Conservation (phyloP, 495 filamentous ascomycete genomes). For the Cudoniella acicularis region DNA sequence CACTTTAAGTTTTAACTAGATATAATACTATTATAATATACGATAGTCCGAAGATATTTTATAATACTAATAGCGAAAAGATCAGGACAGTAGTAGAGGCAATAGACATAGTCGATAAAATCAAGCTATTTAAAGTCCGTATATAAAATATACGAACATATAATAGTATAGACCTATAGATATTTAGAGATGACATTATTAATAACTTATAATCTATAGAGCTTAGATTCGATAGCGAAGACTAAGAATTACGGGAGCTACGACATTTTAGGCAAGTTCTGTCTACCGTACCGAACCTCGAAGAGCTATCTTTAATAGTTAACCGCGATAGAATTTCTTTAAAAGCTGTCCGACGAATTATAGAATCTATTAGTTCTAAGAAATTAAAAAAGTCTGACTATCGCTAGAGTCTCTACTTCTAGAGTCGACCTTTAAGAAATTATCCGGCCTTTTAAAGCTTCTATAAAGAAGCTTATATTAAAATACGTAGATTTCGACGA, state of each 20-base stretch:
- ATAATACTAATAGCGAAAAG: neutral
- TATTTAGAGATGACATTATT: neutral
- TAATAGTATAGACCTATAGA: neutral
- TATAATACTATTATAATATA: neutral
- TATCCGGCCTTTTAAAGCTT: neutral
- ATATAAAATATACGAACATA: neutral
- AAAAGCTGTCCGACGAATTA: neutral
- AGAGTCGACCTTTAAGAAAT: neutral
- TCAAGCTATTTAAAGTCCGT: neutral
- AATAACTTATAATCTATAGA: neutral
- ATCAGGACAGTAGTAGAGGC: neutral
- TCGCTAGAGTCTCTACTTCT: neutral
- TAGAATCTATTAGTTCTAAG: neutral
- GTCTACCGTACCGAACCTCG: neutral
- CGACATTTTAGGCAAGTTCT: neutral
- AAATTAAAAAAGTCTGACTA: neutral
- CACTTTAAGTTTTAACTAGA: neutral
- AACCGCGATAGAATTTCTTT: neutral
- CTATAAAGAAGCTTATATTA: neutral
- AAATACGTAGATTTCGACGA: neutral
- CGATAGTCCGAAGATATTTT: neutral
- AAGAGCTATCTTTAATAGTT: neutral
- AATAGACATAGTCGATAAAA: neutral
- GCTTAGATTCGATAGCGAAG: neutral
- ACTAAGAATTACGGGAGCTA: neutral